Evolutionary conservation across 352 stramenopile genomes (phyloP).

Genomic region (Phytopythium cucurbitacearum): DNA sequence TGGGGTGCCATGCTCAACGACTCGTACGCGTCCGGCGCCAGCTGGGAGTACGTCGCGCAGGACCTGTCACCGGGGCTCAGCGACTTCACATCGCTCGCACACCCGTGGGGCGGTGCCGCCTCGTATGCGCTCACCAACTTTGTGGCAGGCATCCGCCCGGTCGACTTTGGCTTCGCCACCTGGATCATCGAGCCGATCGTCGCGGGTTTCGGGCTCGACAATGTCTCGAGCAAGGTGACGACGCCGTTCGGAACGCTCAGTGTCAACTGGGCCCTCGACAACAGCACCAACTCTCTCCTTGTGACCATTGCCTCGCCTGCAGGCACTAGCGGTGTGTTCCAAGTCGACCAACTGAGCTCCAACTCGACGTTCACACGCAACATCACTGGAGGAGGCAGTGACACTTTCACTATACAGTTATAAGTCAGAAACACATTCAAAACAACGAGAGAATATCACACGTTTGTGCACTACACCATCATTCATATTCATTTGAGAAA

Average conservation of each 20-base stretch:
- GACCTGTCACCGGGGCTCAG: conserved; percentile 10
- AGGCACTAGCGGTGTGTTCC: not conserved
- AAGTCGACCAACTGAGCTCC: not conserved
- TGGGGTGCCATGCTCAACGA: conserved; percentile 28
- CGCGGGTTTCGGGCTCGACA: conserved; percentile 5
- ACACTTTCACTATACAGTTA: not conserved
- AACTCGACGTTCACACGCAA: not conserved
- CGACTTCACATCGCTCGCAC: conserved; percentile 19
- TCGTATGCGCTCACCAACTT: conserved; percentile 25
- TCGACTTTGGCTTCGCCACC: conserved; percentile 16
- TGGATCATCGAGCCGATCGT: conserved; percentile 23
- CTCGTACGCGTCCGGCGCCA: conserved; percentile 12
- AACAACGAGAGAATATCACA: not conserved
- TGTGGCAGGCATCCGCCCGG: conserved; percentile 14
- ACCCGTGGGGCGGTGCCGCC: conserved; percentile 20
- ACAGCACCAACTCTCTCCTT: not conserved
- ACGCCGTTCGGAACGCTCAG: not conserved
- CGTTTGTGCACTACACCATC: conserved; percentile 2
- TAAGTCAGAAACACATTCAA: not conserved
- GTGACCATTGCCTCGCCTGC: not conserved
- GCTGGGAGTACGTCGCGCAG: conserved; percentile 21
- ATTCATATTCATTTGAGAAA: conserved; percentile 5
- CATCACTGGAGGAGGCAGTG: not conserved
- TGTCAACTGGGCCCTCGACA: not conserved
- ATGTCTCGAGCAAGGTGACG: not conserved